phyloP scores from a whole-genome alignment of 768 basidiomycete genomes.

The Lepiota venenata region DNA sequence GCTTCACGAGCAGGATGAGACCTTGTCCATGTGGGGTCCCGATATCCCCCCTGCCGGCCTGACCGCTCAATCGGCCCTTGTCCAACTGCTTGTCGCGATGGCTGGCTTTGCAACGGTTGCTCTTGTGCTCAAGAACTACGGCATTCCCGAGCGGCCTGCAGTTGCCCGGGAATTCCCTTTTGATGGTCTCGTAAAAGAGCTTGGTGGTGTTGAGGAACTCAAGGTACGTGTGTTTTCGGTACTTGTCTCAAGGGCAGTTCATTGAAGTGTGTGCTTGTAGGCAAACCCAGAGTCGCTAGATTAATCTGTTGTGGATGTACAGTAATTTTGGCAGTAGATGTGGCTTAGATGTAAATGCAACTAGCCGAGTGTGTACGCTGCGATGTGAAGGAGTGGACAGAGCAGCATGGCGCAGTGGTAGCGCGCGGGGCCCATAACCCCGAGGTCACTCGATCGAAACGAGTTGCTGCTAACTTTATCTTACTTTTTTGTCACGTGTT shows the following conservation, averaged over 20 bases:
- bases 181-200: conserved; percentile 68
- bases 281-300: conserved; percentile 51
- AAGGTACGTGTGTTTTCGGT: conserved; percentile 56
- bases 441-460: conserved; percentile 66
- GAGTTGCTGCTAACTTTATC: conserved; percentile 56
- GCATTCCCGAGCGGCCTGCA: conserved; percentile 60
- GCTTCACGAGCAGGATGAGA: conserved; percentile 80
- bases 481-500: too few species aligned
- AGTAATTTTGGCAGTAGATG: too few species aligned
- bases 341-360: too few species aligned
- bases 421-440: conserved; percentile 61
- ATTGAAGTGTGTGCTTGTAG: conserved; percentile 35
- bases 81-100: conserved; percentile 61
- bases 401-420: conserved; percentile 61
- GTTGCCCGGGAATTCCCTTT: conserved; percentile 76
- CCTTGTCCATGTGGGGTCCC: conserved; percentile 86
- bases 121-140: conserved; percentile 48
- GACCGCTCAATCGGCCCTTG: conserved; percentile 43
- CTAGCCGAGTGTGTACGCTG: too few species aligned
- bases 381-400: too few species aligned
- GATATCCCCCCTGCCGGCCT: conserved; percentile 65
- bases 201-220: conserved; percentile 76
- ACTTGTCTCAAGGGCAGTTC: background rate
- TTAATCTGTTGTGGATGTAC: too few species aligned
- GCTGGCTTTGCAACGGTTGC: conserved; percentile 65